Percentiles rank a stretch among this genome's conserved stretches.
phyloP scores from a whole-genome alignment of 1,139 yeast species.

The Suhomyces taliae region DNA sequence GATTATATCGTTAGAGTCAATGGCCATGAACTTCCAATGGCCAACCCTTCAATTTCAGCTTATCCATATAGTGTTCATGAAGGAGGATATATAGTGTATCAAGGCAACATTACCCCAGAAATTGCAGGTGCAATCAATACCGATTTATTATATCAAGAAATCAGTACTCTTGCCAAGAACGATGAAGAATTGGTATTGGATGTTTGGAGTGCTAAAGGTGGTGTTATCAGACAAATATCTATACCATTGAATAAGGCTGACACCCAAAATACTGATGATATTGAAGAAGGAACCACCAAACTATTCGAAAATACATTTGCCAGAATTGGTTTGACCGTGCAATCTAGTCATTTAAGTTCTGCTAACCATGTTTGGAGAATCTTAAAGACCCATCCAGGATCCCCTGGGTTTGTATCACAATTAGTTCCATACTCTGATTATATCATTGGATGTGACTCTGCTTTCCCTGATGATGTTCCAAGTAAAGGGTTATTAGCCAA shows the following conservation, averaged over 20 bases:
- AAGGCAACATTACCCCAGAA: constrained; percentile 34
- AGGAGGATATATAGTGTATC: constrained; percentile 46
- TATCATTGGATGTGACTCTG: constrained; percentile 79
- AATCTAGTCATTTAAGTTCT: constrained; percentile 72
- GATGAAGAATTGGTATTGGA: constrained; percentile 51
- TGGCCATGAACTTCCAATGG: constrained; percentile 67
- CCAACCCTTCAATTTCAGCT: constrained; percentile 33
- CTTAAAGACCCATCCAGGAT: constrained; percentile 66
- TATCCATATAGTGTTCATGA: constrained; percentile 39
- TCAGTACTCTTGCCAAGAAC: constrained; percentile 34
- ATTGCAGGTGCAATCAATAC: constrained; percentile 41
- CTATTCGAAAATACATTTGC: constrained; percentile 27
- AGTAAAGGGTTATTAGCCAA: constrained; percentile 68
- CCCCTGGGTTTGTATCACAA: constrained; percentile 87
- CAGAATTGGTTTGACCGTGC: constrained; percentile 64
- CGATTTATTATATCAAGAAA: constrained; percentile 36
- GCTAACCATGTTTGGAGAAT: constrained; percentile 91
- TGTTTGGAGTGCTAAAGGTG: constrained; percentile 92
- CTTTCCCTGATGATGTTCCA: constrained; percentile 44
- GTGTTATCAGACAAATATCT: constrained; percentile 53
- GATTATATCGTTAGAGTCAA: constrained; percentile 81
- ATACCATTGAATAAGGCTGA: constrained; percentile 41
- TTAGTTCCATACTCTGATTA: constrained; percentile 85
- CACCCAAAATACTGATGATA: constrained; percentile 8
- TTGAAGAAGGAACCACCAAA: constrained; percentile 10